Evolutionary conservation across 169 alveolate genomes (phyloP), one percentile per base, ranked within the genome.

Genomic region (Plasmodium blacklocki): DNA sequence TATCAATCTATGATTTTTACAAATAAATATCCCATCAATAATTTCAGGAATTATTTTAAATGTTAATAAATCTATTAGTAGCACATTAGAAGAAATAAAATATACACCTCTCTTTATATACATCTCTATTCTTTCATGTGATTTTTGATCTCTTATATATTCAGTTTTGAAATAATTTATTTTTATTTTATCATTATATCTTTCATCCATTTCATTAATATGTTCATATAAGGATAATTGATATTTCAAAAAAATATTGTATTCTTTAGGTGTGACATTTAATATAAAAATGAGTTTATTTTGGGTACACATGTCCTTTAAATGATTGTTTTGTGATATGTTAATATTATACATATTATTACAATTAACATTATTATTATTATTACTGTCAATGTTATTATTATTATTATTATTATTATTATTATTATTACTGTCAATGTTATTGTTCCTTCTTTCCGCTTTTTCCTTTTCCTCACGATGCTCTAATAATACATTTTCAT

Each of bases 41-140:
- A 86, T 72, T 86, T 86, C 92, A 8, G 92, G 92, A 12, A 86
- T 86, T 45, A 86, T 72, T 86, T 86, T 86, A 73, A 71, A 86
- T 47, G 92, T 86, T 86, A 86, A 72, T 50, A 86, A 39, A 23
- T 86, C 92, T 3, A 86, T 86, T 45, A 86, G 45, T 49, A 86
- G 47, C 11, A 86, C 29, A 60, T 86, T 86, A 6, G 92, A 86
- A 21, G 92, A 86, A 18, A 86, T 86, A 26, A 86, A 86, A 39
- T 86, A 86, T 5, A 86, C 72, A 3, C 92, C 92, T 26, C 92
- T 71, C 18, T 72, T 86, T 43, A 86, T 86, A 32, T 86, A 86
- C 73, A 86, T 63, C 18, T 86, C 92, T 23, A 86, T 86, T 39
- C 92, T 15, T 62, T 86, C 92, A 32, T 56, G 62, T n/a, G 92